Percentiles rank a stretch among this genome's conserved stretches.
Evolutionary conservation across 345 rosid genomes (phyloP).

Genomic region (Citrus medica): DNA sequence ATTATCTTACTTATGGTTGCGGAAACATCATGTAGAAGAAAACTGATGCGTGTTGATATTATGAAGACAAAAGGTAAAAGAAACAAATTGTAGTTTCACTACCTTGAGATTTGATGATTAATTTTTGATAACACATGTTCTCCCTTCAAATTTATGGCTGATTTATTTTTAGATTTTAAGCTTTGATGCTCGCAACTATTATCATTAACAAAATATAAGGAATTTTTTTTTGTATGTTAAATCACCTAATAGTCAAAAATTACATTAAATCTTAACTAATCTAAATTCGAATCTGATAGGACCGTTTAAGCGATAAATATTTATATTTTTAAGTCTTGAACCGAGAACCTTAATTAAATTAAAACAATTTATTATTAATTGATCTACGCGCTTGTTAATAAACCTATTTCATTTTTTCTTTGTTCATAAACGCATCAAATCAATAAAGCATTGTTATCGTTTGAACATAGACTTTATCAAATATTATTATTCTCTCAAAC

Average conservation of each 20-base stretch:
- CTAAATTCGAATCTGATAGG: fast-evolving
- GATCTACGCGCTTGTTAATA: fast-evolving
- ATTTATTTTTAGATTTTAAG: background rate
- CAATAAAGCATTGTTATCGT: too few species aligned
- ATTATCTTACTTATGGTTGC: too few species aligned
- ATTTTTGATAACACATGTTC: background rate
- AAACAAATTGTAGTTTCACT: background rate
- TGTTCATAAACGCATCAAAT: background rate
- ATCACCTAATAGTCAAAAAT: fast-evolving
- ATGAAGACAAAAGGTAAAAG: background rate
- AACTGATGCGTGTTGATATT: background rate
- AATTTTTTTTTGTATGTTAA: too few species aligned
- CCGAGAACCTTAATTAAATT: fast-evolving
- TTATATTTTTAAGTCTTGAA: fast-evolving
- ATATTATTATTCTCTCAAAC: background rate
- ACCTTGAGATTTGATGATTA: background rate
- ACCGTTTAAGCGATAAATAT: fast-evolving
- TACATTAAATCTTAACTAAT: too few species aligned
- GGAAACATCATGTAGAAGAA: background rate
- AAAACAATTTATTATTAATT: fast-evolving
- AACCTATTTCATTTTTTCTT: background rate
- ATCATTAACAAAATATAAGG: background rate
- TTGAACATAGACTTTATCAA: background rate
- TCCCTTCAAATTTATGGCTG: background rate
- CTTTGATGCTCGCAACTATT: too few species aligned